Evolutionary conservation across 2,329 filamentous ascomycete genomes (phyloP).

Genomic region (Sporothrix globosa): DNA sequence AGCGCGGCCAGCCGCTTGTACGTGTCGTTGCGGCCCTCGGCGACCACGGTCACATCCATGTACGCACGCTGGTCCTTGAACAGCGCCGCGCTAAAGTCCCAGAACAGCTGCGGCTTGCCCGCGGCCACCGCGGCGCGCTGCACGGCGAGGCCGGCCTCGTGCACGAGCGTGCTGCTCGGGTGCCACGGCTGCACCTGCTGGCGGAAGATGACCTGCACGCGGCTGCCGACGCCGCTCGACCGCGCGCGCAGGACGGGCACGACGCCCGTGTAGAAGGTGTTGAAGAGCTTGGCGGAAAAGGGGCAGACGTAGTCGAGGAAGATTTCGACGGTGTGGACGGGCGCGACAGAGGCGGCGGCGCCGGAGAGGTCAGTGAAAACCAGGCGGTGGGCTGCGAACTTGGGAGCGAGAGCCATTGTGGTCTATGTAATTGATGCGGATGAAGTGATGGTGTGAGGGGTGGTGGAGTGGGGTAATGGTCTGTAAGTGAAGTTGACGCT

Average conservation of each 20-base stretch:
- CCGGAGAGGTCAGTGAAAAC: constrained; percentile 48
- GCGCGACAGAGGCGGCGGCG: constrained; percentile 47
- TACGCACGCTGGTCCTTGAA: constrained; percentile 70
- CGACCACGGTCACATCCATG: constrained; percentile 83
- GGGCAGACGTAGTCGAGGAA: constrained; percentile 93
- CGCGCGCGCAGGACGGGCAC: constrained; percentile 65
- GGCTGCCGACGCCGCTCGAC: constrained; percentile 54
- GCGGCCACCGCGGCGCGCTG: constrained; percentile 57
- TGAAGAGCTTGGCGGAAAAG: constrained; percentile 69
- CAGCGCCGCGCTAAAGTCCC: constrained; percentile 72
- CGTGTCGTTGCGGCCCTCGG: constrained; percentile 81
- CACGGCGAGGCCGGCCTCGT: constrained; percentile 85
- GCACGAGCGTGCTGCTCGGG: constrained; percentile 76
- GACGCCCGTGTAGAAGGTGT: constrained; percentile 70
- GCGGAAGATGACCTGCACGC: constrained; percentile 78
- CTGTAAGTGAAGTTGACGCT: background rate
- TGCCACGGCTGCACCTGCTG: constrained; percentile 97
- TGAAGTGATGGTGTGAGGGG: background rate
- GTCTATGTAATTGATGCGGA: background rate
- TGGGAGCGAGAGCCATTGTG: constrained; percentile 74
- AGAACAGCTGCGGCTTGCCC: constrained; percentile 68
- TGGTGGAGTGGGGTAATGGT: background rate
- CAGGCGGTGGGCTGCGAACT: constrained; percentile 74
- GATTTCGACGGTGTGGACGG: constrained; percentile 64
- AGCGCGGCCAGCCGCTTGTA: constrained; percentile 78